Evolutionary conservation across 208 protist genomes (phyloP).

Genomic region (Wallacemonas sp.): DNA sequence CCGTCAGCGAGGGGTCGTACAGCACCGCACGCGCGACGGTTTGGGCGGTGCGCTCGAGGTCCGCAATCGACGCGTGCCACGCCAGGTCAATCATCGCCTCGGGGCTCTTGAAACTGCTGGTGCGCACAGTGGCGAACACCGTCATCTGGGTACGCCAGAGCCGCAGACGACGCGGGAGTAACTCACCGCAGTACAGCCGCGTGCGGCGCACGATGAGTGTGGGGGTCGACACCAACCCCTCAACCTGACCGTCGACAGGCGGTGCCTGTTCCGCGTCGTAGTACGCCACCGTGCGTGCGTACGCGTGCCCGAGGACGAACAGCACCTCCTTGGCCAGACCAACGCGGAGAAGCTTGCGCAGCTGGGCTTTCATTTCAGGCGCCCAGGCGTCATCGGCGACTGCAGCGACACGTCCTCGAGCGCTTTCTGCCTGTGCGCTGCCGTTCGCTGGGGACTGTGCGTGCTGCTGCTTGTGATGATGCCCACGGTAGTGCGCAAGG

Average conservation of each 20-base stretch:
- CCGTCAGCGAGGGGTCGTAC: conserved; percentile 39
- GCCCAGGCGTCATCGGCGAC: conserved; percentile 10
- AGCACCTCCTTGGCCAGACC: conserved; percentile 83
- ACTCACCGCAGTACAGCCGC: conserved; percentile 19
- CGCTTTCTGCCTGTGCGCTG: not conserved
- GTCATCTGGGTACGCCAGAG: conserved; percentile 30
- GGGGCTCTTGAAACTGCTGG: conserved; percentile 71
- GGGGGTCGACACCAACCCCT: conserved; percentile 1
- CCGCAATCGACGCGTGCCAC: conserved; percentile 70
- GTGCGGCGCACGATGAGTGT: conserved; percentile 14
- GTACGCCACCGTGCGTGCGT: conserved; percentile 57
- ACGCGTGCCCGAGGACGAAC: conserved; percentile 62
- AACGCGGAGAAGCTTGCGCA: conserved; percentile 48
- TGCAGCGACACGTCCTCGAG: not conserved
- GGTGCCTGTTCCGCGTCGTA: conserved; percentile 25
- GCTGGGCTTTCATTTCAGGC: conserved; percentile 18
- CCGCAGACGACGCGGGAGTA: conserved; percentile 43
- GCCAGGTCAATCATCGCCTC: conserved; percentile 76
- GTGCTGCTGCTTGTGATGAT: not conserved
- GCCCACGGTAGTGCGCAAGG: conserved; percentile 28
- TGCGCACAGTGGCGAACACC: conserved; percentile 44
- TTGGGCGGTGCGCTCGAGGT: conserved; percentile 71
- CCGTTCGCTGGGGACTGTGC: too few species aligned
- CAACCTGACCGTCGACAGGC: not conserved
- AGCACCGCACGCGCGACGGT: conserved; percentile 48